Base-by-base conservation (phyloP, 345 rosid genomes). In the Dimocarpus longan region DNA sequence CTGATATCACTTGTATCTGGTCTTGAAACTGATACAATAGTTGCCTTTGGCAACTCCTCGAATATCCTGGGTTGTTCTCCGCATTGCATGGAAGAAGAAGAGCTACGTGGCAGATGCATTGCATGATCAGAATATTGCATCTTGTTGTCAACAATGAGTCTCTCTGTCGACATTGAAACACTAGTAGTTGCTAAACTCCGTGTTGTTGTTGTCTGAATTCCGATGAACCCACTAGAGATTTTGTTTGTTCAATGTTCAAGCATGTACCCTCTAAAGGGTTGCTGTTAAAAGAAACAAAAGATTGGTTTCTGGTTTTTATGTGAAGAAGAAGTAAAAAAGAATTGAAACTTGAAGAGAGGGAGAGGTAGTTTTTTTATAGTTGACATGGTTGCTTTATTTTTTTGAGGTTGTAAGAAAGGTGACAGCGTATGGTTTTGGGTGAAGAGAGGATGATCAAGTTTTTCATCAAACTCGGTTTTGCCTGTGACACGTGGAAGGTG, bases 1-100 rank as follows among this genome's bases (percentile, higher is more conserved):
- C 98, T 93, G 77, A 91, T 84, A 81, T 95, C 99, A 21, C 89
- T 92, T 0, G 90, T 87, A 50, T 95, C 99, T 0, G 97, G 93
- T 81, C 82, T 81, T 12, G 92, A 91, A 32, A 95, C 98, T 0
- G 96, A 90, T 52, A 92, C 86, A 73, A 93, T 83, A 43, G 84
- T 81, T 19, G 96, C 96, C 40, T 24, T 82, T 0, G 98, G 99
- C 75, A 95, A 83, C 79, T 91, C 93, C 5, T 92, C 92, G 76
- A 95, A 93, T 62, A 93, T 86, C 77, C 86, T 71, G 4, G 39
- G 79, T 7, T 65, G 65, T 26, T 85, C 88, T 0, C 79, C 79
- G 67, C 82, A 77, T 16, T 78, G 83, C 62, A 79, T 9, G 72
- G 79, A 83, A 22, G 84, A 83, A 22, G 84, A 82, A 40, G 54